phyloP scores from a whole-genome alignment of 169 alveolate species.

The Plasmodium inui region DNA sequence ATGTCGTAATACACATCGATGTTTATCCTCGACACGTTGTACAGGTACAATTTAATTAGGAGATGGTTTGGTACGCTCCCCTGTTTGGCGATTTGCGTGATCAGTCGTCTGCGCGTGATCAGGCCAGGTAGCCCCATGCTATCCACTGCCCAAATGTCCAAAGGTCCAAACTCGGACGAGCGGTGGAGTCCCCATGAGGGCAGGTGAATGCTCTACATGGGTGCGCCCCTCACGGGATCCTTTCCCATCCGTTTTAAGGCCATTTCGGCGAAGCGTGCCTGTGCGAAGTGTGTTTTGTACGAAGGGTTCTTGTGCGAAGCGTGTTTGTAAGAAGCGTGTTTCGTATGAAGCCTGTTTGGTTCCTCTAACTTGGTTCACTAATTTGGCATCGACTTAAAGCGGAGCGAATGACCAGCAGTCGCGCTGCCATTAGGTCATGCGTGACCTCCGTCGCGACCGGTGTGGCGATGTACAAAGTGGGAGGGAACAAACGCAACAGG shows the following conservation, averaged over 20 bases:
- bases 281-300: too few relatives aligned
- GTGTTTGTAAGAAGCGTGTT: not conserved
- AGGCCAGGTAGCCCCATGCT: constrained; percentile 34
- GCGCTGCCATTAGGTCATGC: not conserved
- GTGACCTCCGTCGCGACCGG: not conserved
- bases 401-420: not conserved
- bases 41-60: constrained; percentile 51
- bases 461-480: not conserved
- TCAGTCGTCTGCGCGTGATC: not conserved
- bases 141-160: not conserved
- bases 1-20: constrained; percentile 34
- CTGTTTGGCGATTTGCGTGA: not conserved
- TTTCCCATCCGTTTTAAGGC: not conserved
- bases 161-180: not conserved
- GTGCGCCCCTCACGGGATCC: not conserved
- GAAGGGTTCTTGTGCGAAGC: not conserved
- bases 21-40: constrained; percentile 44
- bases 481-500: not conserved
- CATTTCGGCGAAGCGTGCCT: not conserved
- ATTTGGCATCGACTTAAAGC: not conserved
- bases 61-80: constrained; percentile 5
- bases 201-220: not conserved
- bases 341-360: not conserved
- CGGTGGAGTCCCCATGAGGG: not conserved
- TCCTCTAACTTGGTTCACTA: not conserved